A percentile compares a stretch with the other conserved stretches of the same genome.
phyloP scores from a whole-genome alignment of 2,329 filamentous ascomycete genomes.

The Ilyonectria sp. region DNA sequence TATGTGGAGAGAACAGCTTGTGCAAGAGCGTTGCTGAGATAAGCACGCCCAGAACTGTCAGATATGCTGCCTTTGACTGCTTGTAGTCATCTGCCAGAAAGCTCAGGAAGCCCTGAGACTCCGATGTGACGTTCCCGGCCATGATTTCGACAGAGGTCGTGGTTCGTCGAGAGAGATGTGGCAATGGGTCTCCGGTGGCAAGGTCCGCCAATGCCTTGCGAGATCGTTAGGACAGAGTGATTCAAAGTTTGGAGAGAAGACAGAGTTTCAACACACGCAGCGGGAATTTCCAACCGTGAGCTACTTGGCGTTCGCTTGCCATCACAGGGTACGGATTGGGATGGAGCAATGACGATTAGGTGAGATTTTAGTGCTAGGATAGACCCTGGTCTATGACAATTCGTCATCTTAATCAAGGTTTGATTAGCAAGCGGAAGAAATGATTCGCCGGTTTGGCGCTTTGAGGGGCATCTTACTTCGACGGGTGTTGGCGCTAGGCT shows the following conservation, averaged over 20 bases:
- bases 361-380: slow-evolving; percentile 1
- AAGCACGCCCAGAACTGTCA: slow-evolving; percentile 18
- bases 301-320: background rate
- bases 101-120: slow-evolving; percentile 17
- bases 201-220: background rate
- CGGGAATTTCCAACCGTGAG: background rate
- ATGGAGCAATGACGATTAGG: background rate
- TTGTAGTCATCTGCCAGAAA: slow-evolving; percentile 21
- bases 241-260: background rate
- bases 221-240: background rate
- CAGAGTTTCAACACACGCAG: background rate
- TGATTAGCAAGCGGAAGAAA: no score
- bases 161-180: background rate
- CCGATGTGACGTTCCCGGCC: background rate
- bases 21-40: background rate
- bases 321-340: background rate
- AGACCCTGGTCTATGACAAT: no score
- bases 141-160: background rate
- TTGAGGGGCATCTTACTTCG: no score
- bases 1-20: slow-evolving; percentile 25
- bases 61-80: slow-evolving; percentile 27
- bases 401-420: no score
- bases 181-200: background rate
- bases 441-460: no score
- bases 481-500: no score